These are phyloP conservation scores for Trichosporon faecale DNA, from an alignment of 1,284 basidiomycete genomes.

Conservation along the genomic window DNA sequence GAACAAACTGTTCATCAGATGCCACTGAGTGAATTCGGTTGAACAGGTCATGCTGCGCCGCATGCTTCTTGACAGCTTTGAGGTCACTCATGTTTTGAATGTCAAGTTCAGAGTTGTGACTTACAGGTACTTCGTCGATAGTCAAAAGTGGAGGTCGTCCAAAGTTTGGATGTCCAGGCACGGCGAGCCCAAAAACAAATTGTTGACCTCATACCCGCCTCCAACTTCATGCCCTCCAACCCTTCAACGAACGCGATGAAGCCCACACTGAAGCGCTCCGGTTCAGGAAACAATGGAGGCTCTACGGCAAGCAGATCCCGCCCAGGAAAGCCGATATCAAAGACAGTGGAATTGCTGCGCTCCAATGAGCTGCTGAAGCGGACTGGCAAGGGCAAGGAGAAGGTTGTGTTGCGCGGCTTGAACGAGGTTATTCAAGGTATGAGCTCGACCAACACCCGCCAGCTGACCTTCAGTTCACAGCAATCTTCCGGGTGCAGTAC, in stretches of 20 bases:
- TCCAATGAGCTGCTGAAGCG: conserved; percentile 24
- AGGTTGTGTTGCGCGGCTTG: conserved; percentile 32
- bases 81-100: conserved; percentile 27
- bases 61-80: conserved; percentile 43
- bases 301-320: conserved; percentile 10
- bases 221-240: no score
- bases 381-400: conserved; percentile 39
- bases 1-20: conserved; percentile 70
- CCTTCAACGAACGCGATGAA: conserved; percentile 13
- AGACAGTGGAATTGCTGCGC: conserved; percentile 37
- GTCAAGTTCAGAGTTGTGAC: no score
- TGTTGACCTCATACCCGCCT: not conserved
- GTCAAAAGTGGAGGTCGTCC: conserved; percentile 11
- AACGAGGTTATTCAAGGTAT: conserved; percentile 32
- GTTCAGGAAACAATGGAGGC: not conserved
- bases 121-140: not conserved
- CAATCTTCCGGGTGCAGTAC: conserved; percentile 68
- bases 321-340: conserved; percentile 33
- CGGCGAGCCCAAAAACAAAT: not conserved
- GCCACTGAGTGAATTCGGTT: conserved; percentile 81
- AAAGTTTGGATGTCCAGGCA: conserved; percentile 17
- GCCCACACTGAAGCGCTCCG: not conserved
- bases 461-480: conserved; percentile 55
- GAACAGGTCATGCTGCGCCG: conserved; percentile 62
- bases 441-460: not conserved